Base-by-base conservation (phyloP, 805 yeast genomes). In the Wickerhamiella australiensis region DNA sequence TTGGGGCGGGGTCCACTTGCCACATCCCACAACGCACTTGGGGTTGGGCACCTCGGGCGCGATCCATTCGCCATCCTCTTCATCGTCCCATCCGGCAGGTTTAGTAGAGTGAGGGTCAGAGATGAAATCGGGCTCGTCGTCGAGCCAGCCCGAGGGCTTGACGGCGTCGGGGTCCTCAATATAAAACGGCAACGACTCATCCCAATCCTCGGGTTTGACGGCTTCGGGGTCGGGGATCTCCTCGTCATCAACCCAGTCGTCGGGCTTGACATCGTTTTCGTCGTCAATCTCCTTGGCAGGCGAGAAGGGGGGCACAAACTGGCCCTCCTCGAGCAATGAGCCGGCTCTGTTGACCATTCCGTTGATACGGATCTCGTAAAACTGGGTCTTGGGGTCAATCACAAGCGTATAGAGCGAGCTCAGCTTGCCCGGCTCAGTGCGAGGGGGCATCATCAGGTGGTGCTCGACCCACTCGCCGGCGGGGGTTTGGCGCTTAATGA, bases 11-110 rank as follows among this genome's bases (percentile, higher is more conserved):
- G 64, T 65, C 95, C 94, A 88, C 54, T 71, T 67, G 40, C 96
- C 96, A 65, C 96, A 87, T 5, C 94, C 94, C 48, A 71, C 74
- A 27, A 67, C 70, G 65, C 96, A 87, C 51, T 69, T 77, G 9
- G 96, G 95, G 62, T 87, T 87, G 42, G 68, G 68, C 43, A 86
- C 70, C 44, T 70, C 64, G 22, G 90, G 87, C 2, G 87, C 81
- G 40, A 69, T 59, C 94, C 94, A 88, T 59, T 73, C 80, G 4
- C 95, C 96, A 61, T 86, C 95, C 61, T 82, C 88, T 56, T 80
- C 88, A 38, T 85, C 95, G 61, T 84, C 84, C 96, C 96, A 87
- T 59, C 75, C 80, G 42, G 70, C 81, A 17, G 95, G 95, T 58
- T 72, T 75, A 27, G 53, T 60, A 25, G 85, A 80, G 1, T 68